Conservation (phyloP, 1,284 basidiomycete genomes). For the Ceratobasidium sp. region DNA sequence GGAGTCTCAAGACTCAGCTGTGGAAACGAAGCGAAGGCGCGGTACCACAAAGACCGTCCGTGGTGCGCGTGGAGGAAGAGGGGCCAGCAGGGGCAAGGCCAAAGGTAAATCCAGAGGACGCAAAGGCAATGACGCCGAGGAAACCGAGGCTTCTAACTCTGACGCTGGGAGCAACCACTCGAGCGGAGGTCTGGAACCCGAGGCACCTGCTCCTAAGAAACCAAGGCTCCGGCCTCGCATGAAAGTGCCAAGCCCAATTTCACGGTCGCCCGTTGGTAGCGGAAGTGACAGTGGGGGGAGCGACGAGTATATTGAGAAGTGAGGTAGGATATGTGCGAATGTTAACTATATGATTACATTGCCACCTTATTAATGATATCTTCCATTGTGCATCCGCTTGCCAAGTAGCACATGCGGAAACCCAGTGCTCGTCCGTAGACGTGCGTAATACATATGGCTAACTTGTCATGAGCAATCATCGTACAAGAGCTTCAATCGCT, state of each 20-base stretch:
- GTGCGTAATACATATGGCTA: no score
- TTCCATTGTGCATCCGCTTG: background rate
- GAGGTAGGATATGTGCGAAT: background rate
- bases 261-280: conserved; percentile 4
- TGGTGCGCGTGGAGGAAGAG: conserved; percentile 31
- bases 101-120: conserved; percentile 26
- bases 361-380: background rate
- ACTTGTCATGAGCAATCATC: no score
- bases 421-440: no score
- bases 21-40: conserved; percentile 13
- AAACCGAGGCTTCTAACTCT: conserved; percentile 17
- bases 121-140: conserved; percentile 23
- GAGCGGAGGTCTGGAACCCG: background rate
- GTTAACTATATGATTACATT: background rate
- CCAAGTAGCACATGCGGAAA: no score
- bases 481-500: no score
- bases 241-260: conserved; percentile 27
- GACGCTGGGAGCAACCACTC: background rate
- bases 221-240: conserved; percentile 22
- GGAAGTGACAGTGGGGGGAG: conserved; percentile 6
- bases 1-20: conserved; percentile 38
- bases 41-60: conserved; percentile 24
- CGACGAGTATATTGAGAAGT: conserved; percentile 25
- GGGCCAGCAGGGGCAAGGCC: background rate
- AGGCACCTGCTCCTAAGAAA: conserved; percentile 14